Conservation (phyloP, 2,329 filamentous ascomycete species). For the Phaeosphaeriaceae sp. region DNA sequence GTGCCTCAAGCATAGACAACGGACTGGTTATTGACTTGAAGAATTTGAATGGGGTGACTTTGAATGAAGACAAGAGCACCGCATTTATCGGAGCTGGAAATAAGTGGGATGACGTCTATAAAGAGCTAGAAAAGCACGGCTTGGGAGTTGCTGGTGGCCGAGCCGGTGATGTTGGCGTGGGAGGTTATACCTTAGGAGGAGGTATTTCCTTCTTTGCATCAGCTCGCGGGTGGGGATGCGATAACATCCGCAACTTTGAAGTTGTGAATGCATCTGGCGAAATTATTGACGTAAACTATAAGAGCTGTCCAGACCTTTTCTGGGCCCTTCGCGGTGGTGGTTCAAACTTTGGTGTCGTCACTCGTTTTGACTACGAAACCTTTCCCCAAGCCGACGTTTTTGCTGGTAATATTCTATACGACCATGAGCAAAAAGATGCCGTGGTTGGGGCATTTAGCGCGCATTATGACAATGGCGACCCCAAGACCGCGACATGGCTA, state of each 20-base stretch:
- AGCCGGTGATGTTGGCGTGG: conserved; percentile 28
- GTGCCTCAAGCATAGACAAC: conserved; percentile 46
- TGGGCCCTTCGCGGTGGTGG: conserved; percentile 41
- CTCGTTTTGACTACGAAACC: conserved; percentile 24
- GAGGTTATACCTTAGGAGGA: conserved; percentile 32
- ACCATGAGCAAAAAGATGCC: conserved; percentile 4
- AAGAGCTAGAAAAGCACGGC: conserved; percentile 23
- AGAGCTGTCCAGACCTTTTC: conserved; percentile 47
- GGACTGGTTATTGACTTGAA: conserved; percentile 52
- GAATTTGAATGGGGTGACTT: conserved; percentile 25
- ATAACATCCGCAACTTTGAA: conserved; percentile 40
- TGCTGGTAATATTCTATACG: conserved; percentile 9
- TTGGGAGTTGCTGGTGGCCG: conserved; percentile 35
- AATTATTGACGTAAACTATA: conserved; percentile 26
- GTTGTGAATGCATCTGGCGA: conserved; percentile 33
- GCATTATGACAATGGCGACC: conserved; percentile 17
- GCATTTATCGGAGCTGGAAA: conserved; percentile 35
- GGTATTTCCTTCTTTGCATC: conserved; percentile 43
- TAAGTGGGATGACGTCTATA: conserved; percentile 38
- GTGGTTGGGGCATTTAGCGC: conserved; percentile 12
- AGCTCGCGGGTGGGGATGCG: conserved; percentile 35
- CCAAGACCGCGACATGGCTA: conserved; percentile 11
- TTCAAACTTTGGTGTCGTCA: conserved; percentile 41
- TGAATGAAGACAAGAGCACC: conserved; percentile 23
- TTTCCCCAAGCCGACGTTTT: conserved; percentile 19